Percentiles rank a stretch among this genome's conserved stretches.
Conservation (phyloP, 106 monocot genomes). For the Hemerocallis citrina region DNA sequence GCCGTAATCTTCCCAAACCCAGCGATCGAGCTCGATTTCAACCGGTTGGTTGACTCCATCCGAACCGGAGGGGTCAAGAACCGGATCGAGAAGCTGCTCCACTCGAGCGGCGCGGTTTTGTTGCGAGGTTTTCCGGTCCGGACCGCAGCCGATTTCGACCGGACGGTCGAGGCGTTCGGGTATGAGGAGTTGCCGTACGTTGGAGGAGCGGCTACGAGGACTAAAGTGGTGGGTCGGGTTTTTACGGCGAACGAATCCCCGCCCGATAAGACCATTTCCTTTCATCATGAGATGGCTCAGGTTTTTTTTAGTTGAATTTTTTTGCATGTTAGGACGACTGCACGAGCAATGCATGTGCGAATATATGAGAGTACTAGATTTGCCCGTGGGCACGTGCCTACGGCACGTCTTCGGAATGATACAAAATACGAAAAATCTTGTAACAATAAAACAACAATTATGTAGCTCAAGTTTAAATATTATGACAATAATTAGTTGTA, state of each 20-base stretch:
- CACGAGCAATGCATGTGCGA: no score
- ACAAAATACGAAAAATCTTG: no score
- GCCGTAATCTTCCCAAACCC: constrained; percentile 37
- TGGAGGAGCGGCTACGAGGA: constrained; percentile 84
- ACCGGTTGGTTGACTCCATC: constrained; percentile 28
- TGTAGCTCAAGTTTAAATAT: no score
- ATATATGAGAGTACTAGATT: no score
- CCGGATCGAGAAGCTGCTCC: constrained; percentile 46
- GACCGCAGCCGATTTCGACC: constrained; percentile 60
- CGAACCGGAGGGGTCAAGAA: constrained; percentile 23
- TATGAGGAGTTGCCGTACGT: constrained; percentile 79
- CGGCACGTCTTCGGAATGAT: no score
- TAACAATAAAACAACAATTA: no score
- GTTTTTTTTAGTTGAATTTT: no score
- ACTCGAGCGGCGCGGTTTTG: constrained; percentile 52
- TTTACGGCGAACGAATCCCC: constrained; percentile 94
- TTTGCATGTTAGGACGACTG: no score
- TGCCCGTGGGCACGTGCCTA: no score
- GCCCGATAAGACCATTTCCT: constrained; percentile 83
- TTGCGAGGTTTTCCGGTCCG: constrained; percentile 61
- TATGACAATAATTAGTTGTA: no score
- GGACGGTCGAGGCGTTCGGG: constrained; percentile 66
- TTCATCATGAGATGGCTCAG: constrained; percentile 95
- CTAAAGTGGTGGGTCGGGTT: constrained; percentile 72
- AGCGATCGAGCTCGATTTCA: constrained; percentile 13